Evolutionary conservation across 1,284 basidiomycete genomes (phyloP), one percentile per base, ranked within the genome.

Genomic region (Cutaneotrichosporon arboriforme): DNA sequence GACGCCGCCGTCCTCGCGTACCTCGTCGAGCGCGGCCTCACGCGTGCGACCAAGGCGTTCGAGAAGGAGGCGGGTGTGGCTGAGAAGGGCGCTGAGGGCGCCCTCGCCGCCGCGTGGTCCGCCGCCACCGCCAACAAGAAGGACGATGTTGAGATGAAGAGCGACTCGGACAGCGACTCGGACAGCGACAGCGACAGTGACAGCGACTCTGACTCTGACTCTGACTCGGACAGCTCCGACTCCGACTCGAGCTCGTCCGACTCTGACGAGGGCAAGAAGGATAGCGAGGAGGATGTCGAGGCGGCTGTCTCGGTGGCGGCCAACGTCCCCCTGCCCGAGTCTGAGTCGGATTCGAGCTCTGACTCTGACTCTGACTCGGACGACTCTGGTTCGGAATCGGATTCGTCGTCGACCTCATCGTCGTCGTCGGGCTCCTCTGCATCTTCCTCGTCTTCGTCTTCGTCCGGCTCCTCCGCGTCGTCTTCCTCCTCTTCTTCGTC

Each of bases 1-100:
- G 70, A 75, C 61, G 56, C 63, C 20, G 73, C 75, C 22, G 60
- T 77, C 40, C 66, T 74, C 46, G 65, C 73, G 3, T 73, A 75
- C 62, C 67, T 77, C 43, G 61, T 65, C 51, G 56, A 63, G 18
- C 60, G 64, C 35, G 72, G 74, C 23, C 64, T 68, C 58, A 70
- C 69, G 21, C 67, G 69, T 49, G 59, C 74, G 12, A 66, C 66
- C 51, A 69, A 72, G 58, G 69, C 74, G 8, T 68, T 77, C 46
- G 65, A 69, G 55, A 75, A 75, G 62, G 74, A 76, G 52, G 66
- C 66, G 0, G 58, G 50, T 18, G 59, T 61, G n/a, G 65, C 64
- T 46, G 26, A 50, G 14, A 60, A 47, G 2, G 44, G 52, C 15
- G 58, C 60, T 12, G 56, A 47, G 12, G 57, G 51, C 21, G 56